Base-by-base conservation (phyloP, 2,329 filamentous ascomycete species). In the Penicillium sp. region DNA sequence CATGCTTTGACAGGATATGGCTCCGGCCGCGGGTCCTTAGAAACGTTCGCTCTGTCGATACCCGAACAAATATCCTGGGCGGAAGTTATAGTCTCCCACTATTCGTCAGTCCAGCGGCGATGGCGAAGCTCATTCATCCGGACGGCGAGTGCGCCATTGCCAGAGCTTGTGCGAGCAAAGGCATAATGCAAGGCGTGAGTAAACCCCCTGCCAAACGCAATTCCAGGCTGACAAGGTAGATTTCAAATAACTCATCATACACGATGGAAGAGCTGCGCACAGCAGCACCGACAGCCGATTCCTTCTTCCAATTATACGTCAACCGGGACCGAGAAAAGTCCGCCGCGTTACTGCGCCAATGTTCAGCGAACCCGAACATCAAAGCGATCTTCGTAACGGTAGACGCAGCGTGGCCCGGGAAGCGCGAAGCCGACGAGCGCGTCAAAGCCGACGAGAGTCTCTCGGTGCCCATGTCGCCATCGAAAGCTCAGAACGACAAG, bases 51-150 rank as follows among this genome's bases (percentile, higher is more conserved):
- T 57, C 70, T 7, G 80, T 85, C 5, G 71, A 79, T 60, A 79
- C 81, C 0, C 66, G 66, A 4, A 80, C 83, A 1, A 79, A 71
- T 9, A 83, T 88, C 31, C 72, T 88, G 1, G 84, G 84, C 0
- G 69, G 77, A 29, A 66, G 72, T 4, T 76, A 81, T 53, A 75
- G 73, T 29, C 72, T 84, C 3, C 86, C 86, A 0, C 75, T 89
- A 27, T 88, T 88, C 66, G 81, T 83, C 56, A 81, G 83, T 32
- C 86, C 86, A 0, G 84, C 86, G 1, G 84, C 84, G 2, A 85
- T 88, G 81, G 85, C 83, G 3, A 80, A 78, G 47, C 70, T 88
- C 50, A 83, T 86, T 44, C 85, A 89, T 62, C 79, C 81, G 0
- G 80, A 86, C 24, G 87, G 86, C n/a, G 86, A 89, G 68, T 74